Base-by-base conservation (phyloP, 2,329 filamentous ascomycete species). In the Ophiostoma montium region DNA sequence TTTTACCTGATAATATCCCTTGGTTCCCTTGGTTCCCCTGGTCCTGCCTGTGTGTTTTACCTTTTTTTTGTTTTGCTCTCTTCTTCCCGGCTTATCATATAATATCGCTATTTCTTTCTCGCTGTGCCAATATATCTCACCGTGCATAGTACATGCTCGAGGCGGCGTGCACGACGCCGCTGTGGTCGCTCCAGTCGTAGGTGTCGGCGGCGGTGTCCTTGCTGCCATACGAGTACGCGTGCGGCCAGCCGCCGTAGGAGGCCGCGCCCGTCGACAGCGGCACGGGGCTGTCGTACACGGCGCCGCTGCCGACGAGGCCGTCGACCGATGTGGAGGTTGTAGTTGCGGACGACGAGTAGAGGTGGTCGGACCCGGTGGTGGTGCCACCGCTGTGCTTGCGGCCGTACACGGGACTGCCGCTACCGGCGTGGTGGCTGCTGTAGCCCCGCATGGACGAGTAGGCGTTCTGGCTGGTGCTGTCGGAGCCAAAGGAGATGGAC, bases 231-330 rank as follows among this genome's bases (percentile, higher is more conserved):
- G 39, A 10, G 23, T 31, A 52, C 5, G 58, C 49, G 18, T 36
- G 69, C 23, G 62, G 66, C 72, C 72, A 75, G 16, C 62, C 52
- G 11, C 64, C 60, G 52, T 70, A 71, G 33, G 57, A 60, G 12
- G n/a, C n/a, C n/a, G 63, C 60, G 2, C 63, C 67, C 1, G 67
- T 60, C 1, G 69, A 65, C 9, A 71, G 57, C 5, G 67, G 63
- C 10, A 60, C 60, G 35, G 56, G 58, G 23, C 62, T 60, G 16
- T 62, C 63, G 47, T 67, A 50, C 0, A 60, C 59, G 7, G 64
- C 60, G 3, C 64, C 62, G 5, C 63, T 58, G 10, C 61, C 59
- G 32, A 67, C 64, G 13, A 67, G 62, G 4, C 60, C 62, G 1
- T n/a, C n/a, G n/a, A n/a, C n/a, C n/a, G 65, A 56, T 13, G 67